Base-by-base conservation (phyloP, 2,329 filamentous ascomycete genomes). In the Ascochyta pisi region DNA sequence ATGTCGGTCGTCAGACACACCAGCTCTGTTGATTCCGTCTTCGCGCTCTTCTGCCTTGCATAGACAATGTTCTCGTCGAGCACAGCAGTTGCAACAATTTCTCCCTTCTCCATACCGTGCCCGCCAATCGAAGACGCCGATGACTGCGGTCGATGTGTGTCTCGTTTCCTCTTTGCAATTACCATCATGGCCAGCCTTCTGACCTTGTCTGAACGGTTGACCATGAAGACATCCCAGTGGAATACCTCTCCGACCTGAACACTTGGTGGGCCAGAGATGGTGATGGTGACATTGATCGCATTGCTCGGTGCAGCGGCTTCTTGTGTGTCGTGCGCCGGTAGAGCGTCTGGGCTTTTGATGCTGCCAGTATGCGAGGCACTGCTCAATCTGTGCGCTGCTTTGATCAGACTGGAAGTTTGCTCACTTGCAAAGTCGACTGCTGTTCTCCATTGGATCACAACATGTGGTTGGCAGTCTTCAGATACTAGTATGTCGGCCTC, bases 1-100 rank as follows among this genome's bases (percentile, higher is more conserved):
- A 88, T 84, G 73, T 93, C 90, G 4, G 89, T 87, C 54, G 87
- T 92, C 45, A 93, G 78, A 66, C 88, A 92, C n/a, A 92, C 80
- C 29, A 93, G 77, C 62, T 92, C 88, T 2, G 86, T 83, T 9
- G 82, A 78, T 54, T 90, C 88, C 24, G 87, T 78, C 24, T 83
- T 78, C 16, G 86, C 85, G 68, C 82, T 86, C 69, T 84, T 85
- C 70, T 91, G 89, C 79, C 89, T 85, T 16, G 87, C 87, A 69
- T 91, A 87, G 33, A 92, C 80, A 27, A 89, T 80, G 53, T 86
- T 89, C 58, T 91, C 88, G 64, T 92, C 89, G 5, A 90, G 76
- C 24, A 91, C 84, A 1, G 89, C 88, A 61, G 89, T 86, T 6
- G 88, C 87, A 10, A 84, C 71, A 38, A 65, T 45, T 22, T 66